A percentile compares a stretch with the other conserved stretches of the same genome.
These are phyloP conservation scores for Xylaria multiplex DNA, from an alignment of 2,329 filamentous ascomycete genomes.

Conservation along the genomic window DNA sequence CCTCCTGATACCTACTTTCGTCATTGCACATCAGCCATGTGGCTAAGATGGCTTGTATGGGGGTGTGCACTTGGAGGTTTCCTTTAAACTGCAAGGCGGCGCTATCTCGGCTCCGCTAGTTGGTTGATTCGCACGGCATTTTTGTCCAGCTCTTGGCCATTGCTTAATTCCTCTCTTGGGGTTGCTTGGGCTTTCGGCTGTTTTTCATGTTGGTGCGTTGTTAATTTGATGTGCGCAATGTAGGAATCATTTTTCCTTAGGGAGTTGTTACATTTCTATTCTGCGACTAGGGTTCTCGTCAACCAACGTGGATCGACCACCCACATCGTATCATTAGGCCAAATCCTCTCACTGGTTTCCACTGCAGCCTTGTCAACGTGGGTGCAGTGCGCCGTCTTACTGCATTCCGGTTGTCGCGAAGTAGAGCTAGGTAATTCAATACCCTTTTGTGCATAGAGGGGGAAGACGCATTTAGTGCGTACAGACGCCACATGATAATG, in stretches of 20 bases:
- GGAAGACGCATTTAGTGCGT: neutral
- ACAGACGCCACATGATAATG: slow-evolving; percentile 2
- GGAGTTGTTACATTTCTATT: neutral
- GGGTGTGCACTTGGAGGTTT: slow-evolving; percentile 22
- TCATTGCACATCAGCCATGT: slow-evolving; percentile 40
- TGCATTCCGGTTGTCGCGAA: slow-evolving; percentile 3
- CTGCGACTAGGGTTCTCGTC: slow-evolving; percentile 2
- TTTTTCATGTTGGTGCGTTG: neutral
- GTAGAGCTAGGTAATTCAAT: too few relatives aligned
- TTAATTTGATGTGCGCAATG: neutral
- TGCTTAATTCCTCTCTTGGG: slow-evolving; percentile 20
- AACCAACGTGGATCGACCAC: slow-evolving; percentile 5
- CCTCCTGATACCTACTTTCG: slow-evolving; percentile 21
- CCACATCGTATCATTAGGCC: neutral
- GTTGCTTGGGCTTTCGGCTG: neutral
- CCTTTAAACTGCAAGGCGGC: slow-evolving; percentile 44
- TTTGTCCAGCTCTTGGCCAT: slow-evolving; percentile 28
- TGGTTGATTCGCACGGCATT: slow-evolving; percentile 35
- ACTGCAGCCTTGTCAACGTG: slow-evolving; percentile 13
- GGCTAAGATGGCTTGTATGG: slow-evolving; percentile 23
- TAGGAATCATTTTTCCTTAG: neutral
- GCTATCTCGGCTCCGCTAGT: slow-evolving; percentile 47
- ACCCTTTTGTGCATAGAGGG: neutral
- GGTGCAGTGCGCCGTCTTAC: slow-evolving; percentile 2
- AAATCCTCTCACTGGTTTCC: slow-evolving; percentile 6